Conservation (phyloP, 345 rosid genomes). For the Heritiera fomes region DNA sequence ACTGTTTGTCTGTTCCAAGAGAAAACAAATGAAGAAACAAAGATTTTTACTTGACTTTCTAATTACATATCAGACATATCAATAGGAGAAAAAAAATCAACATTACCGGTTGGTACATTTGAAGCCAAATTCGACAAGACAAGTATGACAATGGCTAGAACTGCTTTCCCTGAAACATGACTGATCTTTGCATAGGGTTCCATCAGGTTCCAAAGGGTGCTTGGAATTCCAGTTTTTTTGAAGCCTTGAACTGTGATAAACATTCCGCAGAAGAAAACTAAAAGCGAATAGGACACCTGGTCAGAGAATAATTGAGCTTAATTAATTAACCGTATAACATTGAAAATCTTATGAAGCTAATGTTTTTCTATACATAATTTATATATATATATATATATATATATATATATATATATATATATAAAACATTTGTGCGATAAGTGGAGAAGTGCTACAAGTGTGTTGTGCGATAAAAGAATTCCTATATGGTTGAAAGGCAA, state of each 20-base stretch:
- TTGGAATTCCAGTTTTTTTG: slow-evolving; percentile 79
- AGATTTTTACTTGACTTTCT: neutral
- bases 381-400: too few species aligned
- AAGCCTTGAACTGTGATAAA: slow-evolving; percentile 79
- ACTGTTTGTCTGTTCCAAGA: neutral
- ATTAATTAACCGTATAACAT: neutral
- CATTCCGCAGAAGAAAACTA: slow-evolving; percentile 88
- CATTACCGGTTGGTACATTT: slow-evolving; percentile 80
- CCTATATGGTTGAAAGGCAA: too few species aligned
- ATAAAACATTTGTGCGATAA: too few species aligned
- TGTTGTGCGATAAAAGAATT: too few species aligned
- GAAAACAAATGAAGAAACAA: neutral
- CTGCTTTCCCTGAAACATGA: slow-evolving; percentile 44
- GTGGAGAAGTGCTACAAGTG: too few species aligned
- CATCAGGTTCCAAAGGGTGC: slow-evolving; percentile 66
- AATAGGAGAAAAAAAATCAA: neutral
- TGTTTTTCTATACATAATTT: neutral
- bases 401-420: too few species aligned
- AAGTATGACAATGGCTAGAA: slow-evolving; percentile 66
- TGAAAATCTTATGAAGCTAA: neutral
- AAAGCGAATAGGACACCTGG: slow-evolving; percentile 77
- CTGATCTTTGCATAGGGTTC: slow-evolving; percentile 62
- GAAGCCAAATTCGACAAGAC: slow-evolving; percentile 72
- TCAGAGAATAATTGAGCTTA: slow-evolving; percentile 5
- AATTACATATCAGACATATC: too few species aligned